Evolutionary conservation across 441 rosid genomes (phyloP).

Genomic region (Croton laevigatus): DNA sequence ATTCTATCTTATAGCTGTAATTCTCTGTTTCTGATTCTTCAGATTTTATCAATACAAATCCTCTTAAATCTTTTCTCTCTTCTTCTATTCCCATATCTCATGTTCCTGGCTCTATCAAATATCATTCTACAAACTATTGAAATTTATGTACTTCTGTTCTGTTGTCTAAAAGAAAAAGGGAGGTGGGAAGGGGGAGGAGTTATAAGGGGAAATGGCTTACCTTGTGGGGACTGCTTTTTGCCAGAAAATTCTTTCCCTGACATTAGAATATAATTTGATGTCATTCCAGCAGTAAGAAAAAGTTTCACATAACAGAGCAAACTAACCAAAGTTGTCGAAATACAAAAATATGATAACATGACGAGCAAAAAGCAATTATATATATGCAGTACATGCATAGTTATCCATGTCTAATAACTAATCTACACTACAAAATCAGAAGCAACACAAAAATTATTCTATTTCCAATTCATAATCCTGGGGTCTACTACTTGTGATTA

Average conservation of each 20-base stretch:
- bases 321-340: background rate
- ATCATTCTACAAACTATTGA: background rate
- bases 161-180: background rate
- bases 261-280: slow-evolving; percentile 20
- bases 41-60: no score
- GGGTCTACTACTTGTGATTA: no score
- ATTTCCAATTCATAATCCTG: no score
- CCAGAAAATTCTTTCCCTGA: slow-evolving; percentile 57
- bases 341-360: slow-evolving; percentile 1
- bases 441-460: background rate
- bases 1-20: no score
- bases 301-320: background rate
- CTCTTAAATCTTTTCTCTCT: no score
- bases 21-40: no score
- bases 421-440: background rate
- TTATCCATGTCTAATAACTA: background rate
- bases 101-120: no score
- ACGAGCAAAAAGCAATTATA: background rate
- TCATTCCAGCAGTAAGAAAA: slow-evolving; percentile 21
- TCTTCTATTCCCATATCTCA: no score
- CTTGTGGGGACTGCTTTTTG: slow-evolving; percentile 64
- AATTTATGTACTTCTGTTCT: background rate
- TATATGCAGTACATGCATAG: background rate
- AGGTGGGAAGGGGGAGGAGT: background rate
- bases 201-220: slow-evolving; percentile 23